A percentile compares a stretch with the other conserved stretches of the same genome.
These are phyloP conservation scores for Sanghuangporus sanghuang DNA, from an alignment of 1,284 basidiomycete species.

Conservation along the genomic window DNA sequence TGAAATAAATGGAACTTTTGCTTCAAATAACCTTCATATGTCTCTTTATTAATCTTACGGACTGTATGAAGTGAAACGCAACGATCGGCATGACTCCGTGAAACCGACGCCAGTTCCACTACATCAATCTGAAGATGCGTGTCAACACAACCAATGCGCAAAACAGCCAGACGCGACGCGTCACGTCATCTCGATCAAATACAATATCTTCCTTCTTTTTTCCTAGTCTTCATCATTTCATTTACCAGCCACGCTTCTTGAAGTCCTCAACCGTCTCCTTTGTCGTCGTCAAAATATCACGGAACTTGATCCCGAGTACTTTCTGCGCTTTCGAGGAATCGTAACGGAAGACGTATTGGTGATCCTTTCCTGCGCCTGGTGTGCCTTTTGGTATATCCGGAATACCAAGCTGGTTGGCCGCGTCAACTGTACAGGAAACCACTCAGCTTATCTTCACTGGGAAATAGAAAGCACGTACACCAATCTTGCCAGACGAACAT, in stretches of 20 bases:
- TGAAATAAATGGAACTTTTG: too few relatives aligned
- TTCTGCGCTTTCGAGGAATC: conserved; percentile 1
- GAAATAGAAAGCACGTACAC: conserved; percentile 6
- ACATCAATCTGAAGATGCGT: too few relatives aligned
- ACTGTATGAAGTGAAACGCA: too few relatives aligned
- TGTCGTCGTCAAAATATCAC: conserved; percentile 7
- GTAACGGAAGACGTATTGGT: conserved; percentile 1
- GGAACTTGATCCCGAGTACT: conserved; percentile 14
- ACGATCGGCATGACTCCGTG: too few relatives aligned
- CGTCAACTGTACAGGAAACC: conserved; percentile 12
- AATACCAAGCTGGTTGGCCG: conserved; percentile 1
- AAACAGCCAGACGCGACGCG: too few relatives aligned
- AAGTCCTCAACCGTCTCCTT: conserved; percentile 16
- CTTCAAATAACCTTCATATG: too few relatives aligned
- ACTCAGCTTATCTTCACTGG: background rate
- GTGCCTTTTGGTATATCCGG: conserved; percentile 13
- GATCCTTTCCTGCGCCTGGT: conserved; percentile 11
- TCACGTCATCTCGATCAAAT: too few relatives aligned
- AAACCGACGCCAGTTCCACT: too few relatives aligned
- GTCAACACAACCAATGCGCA: too few relatives aligned
- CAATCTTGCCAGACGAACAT: conserved; percentile 17
- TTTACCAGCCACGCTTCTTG: conserved; percentile 16
- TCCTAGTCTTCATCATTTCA: background rate
- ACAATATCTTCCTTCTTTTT: background rate
- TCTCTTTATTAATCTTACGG: too few relatives aligned